Base-by-base conservation (phyloP, 306 rosid species). In the Dryas drummondii region DNA sequence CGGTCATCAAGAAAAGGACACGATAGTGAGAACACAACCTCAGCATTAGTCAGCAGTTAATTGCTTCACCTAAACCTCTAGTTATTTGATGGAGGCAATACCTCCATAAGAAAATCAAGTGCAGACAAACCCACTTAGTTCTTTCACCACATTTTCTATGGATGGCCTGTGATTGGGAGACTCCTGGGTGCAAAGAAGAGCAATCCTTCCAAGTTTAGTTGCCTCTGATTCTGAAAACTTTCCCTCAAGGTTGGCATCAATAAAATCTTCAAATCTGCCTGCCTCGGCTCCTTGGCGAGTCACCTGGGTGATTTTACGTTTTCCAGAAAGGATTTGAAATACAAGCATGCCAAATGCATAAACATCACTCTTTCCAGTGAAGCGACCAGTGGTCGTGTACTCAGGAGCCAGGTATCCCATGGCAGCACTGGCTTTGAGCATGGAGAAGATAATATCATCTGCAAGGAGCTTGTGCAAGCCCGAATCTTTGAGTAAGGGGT, bases 361-460 rank as follows among this genome's bases (percentile, higher is more conserved):
- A 2, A 91, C 79, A 41, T 93, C 97, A 16, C 96, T 89, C 79
- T 91, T 88, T 68, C 76, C 87, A 0, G 93, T 93, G 77, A 91
- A 82, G 57, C 91, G 89, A 22, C 98, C 98, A 0, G 92, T 93
- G 42, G 74, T 78, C 11, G 89, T 52, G 77, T 93, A 93, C 74
- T 93, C 98, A 0, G 98, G 98, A 44, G 96, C 89, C 52, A 93
- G 81, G 76, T 91, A 93, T 71, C 98, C 98, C 91, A 81, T 85
- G 67, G 96, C 98, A 45, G 98, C 97, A 76, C 92, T 87, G 48
- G 87, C 91, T 82, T 93, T 93, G 71, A 93, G 96, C 76, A 84
- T 79, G 8, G 91, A 91, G 76, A 84, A 93, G 82, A 91, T 80
- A 27, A 85, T 83, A 75, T 93, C 98, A 47, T 91, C 96, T 59